Base-by-base conservation (phyloP, 345 rosid genomes). In the Populus tremula region DNA sequence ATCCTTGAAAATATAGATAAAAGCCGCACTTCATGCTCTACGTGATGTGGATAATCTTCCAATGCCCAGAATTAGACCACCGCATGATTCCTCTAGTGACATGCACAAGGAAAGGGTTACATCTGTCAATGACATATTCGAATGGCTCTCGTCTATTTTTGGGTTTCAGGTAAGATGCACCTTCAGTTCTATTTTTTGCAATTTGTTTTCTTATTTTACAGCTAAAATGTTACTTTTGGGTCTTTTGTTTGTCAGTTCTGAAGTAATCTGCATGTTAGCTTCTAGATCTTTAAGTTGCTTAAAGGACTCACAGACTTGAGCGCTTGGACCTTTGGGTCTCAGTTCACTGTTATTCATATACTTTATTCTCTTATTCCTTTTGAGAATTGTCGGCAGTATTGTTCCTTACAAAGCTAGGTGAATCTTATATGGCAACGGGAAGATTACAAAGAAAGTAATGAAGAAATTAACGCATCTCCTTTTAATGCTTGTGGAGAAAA, bases 91-190 rank as follows among this genome's bases (percentile, higher is more conserved):
- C 71, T 67, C 76, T 49, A 81, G 84, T 77, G 82, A 84, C 54
- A 25, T 17, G 62, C 82, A 82, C 43, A 83, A 81, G 80, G 89
- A 86, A 82, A 85, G 86, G 78, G 71, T 49, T 78, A 89, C 77
- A 81, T 77, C 88, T 72, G 82, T 43, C 80, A 76, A 77, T 76
- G 98, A 92, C 81, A 81, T 96, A 71, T 93, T 96, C 61, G 97
- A 96, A 71, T 96, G 99, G 99, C 95, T 96, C 85, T 90, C 96
- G 69, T 86, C 87, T 64, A 67, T 86, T 81, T 96, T 96, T 86
- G 99, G 99, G 49, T 96, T 96, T 91, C 99, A 96, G 97, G 99
- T 96, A 84, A 78, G 66, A 41, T 70, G 64, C 74, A n/a, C 39
- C 25, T 67, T 80, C 66, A 78, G 65, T 17, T 74, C 54, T 63